Evolutionary conservation across 306 rosid genomes (phyloP), one percentile per base, ranked within the genome.

Genomic region (Vigna trinervia): DNA sequence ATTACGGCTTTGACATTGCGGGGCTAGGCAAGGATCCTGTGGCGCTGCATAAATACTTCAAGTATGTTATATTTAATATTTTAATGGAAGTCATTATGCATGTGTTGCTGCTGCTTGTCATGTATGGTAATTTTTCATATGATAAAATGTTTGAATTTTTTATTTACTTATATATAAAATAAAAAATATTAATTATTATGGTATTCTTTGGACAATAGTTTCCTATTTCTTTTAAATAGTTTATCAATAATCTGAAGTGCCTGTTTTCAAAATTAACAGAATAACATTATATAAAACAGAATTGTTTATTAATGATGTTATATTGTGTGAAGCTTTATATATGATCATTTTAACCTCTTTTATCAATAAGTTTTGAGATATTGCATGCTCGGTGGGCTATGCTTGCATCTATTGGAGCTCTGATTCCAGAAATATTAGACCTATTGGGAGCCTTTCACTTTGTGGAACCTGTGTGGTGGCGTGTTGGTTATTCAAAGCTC

Each of bases 321-420:
- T 63, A 45, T 43, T 41, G 17, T 11, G 51, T 65, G 65, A 71
- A 56, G 52, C 57, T 56, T 73, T 78, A 38, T 69, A 51, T 60
- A 63, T 76, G 80, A 77, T 61, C 45, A 71, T 22, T 67, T 61
- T 85, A 65, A 63, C 78, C 67, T 69, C 32, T 58, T 57, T 80
- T 60, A 64, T 74, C 56, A 59, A 79, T 65, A 88, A 94, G 97
- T 90, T 92, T 94, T 69, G 98, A 94, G 88, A 86, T 94, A 84
- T 84, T 94, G 87, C 98, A 94, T 80, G 94, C 96, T 73, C 97
- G 98, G 69, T 94, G 98, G 98, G 98, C 98, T 69, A 94, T 94
- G 98, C 89, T 94, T 77, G 98, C 93, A 64, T 80, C 98, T 53
- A 71, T 92, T 9, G 97, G 97, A 71, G 97, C 85, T 59, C 83